Evolutionary conservation across 2,329 filamentous ascomycete species (phyloP).

Genomic region (Neophaeococcomyces mojaviensis): DNA sequence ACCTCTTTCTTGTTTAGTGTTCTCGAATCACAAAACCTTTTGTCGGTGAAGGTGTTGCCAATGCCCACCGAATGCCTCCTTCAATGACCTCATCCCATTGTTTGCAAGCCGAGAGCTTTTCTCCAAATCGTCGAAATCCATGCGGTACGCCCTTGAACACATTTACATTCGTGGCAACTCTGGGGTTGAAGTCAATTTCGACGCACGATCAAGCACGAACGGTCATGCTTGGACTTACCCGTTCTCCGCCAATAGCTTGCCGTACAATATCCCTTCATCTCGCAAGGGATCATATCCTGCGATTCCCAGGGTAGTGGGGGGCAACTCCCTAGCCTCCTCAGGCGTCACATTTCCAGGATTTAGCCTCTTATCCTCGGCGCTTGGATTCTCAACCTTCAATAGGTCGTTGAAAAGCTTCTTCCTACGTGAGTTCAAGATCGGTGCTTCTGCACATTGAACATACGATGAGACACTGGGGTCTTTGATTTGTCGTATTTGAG

Average conservation of each 20-base stretch:
- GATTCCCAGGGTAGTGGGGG: conserved; percentile 1
- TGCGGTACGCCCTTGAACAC: conserved; percentile 50
- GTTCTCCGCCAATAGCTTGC: conserved; percentile 21
- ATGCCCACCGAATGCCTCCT: conserved; percentile 25
- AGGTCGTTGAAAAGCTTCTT: conserved; percentile 29
- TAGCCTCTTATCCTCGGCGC: too few species aligned
- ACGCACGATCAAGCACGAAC: too few species aligned
- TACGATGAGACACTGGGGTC: background rate
- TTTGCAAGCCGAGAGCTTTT: conserved; percentile 23
- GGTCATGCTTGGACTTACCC: too few species aligned
- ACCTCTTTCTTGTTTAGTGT: too few species aligned
- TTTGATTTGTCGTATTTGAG: conserved; percentile 31
- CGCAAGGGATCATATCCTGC: conserved; percentile 42
- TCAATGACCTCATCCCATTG: conserved; percentile 28
- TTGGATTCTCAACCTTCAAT: conserved; percentile 10
- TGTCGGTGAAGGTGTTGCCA: too few species aligned
- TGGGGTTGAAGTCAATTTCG: too few species aligned
- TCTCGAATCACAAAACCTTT: too few species aligned
- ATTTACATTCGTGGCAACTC: conserved; percentile 42
- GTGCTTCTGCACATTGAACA: too few species aligned
- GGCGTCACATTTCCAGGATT: too few species aligned
- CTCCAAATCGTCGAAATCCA: conserved; percentile 35
- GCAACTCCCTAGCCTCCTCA: too few species aligned
- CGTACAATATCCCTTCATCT: conserved; percentile 45
- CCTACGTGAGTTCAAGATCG: conserved; percentile 19